Conservation (phyloP, 345 rosid genomes). For the Salix koriyanagi region DNA sequence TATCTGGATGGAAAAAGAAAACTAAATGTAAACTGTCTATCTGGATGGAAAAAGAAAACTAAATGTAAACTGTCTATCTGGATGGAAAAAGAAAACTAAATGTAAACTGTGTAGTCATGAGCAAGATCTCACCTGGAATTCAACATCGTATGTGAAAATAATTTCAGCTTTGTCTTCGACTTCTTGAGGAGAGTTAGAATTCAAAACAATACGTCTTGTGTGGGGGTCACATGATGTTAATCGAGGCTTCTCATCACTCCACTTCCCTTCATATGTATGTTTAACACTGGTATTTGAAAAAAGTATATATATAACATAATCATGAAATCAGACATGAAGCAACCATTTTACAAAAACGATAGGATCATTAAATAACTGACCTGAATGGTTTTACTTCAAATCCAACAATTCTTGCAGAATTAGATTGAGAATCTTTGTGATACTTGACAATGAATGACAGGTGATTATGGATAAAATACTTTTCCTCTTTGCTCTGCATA, state of each 20-base stretch:
- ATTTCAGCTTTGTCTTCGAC: conserved; percentile 72
- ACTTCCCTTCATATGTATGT: conserved; percentile 78
- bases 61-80: background rate
- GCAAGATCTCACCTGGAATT: conserved; percentile 57
- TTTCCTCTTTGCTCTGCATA: conserved; percentile 79
- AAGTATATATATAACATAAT: background rate
- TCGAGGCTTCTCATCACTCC: conserved; percentile 61
- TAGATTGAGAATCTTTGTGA: conserved; percentile 71
- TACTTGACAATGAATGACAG: conserved; percentile 79
- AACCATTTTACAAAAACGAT: background rate
- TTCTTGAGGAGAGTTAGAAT: conserved; percentile 86
- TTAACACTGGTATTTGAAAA: conserved; percentile 46
- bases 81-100: too few relatives aligned
- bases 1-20: background rate
- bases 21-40: background rate
- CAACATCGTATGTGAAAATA: conserved; percentile 86
- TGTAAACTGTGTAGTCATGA: background rate
- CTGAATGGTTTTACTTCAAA: conserved; percentile 94
- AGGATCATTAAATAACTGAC: conserved; percentile 25
- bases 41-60: background rate
- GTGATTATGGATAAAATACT: conserved; percentile 86
- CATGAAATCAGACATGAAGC: background rate
- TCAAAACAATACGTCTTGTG: conserved; percentile 62
- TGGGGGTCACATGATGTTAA: conserved; percentile 83
- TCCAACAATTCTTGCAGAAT: conserved; percentile 87